phyloP scores from a whole-genome alignment of 2,329 filamentous ascomycete genomes.

The Dendryphion nanum region DNA sequence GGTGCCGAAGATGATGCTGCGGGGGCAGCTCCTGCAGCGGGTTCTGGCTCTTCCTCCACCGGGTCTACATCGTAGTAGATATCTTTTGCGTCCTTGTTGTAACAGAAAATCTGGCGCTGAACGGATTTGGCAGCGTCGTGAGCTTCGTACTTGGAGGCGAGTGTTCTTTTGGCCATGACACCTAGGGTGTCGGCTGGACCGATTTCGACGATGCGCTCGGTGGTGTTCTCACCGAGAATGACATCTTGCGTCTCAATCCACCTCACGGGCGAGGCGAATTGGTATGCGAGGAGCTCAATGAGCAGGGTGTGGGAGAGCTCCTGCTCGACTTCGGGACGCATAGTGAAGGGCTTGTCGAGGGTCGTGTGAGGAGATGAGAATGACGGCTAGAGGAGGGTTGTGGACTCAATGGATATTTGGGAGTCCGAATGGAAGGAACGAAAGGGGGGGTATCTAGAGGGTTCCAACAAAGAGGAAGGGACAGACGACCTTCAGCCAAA shows the following conservation, averaged over 20 bases:
- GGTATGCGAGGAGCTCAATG: slow-evolving; percentile 97
- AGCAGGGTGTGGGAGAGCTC: slow-evolving; percentile 98
- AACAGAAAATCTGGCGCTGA: slow-evolving; percentile 96
- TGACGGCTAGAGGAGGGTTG: not conserved
- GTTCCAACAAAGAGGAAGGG: slow-evolving; percentile 1
- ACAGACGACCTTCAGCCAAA: slow-evolving; percentile 2
- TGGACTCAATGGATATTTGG: slow-evolving; percentile 5
- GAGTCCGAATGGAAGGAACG: slow-evolving; percentile 3
- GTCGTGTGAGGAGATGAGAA: slow-evolving; percentile 2
- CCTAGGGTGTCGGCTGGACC: slow-evolving; percentile 95
- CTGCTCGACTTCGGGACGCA: slow-evolving; percentile 99
- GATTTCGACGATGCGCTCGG: slow-evolving; percentile 96
- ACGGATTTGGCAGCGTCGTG: slow-evolving; percentile 97
- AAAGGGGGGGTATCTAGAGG: slow-evolving; percentile 7
- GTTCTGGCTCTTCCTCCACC: slow-evolving; percentile 70
- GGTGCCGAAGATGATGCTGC: slow-evolving; percentile 44
- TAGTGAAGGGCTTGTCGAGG: slow-evolving; percentile 48
- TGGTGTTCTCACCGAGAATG: slow-evolving; percentile 91
- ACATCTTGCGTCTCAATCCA: slow-evolving; percentile 99
- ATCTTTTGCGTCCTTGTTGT: slow-evolving; percentile 98
- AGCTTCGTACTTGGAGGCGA: slow-evolving; percentile 96
- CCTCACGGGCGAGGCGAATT: slow-evolving; percentile 97
- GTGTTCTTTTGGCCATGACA: slow-evolving; percentile 93
- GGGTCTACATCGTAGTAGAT: slow-evolving; percentile 99
- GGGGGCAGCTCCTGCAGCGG: slow-evolving; percentile 49